Percentiles rank a stretch among this genome's conserved stretches.
phyloP scores from a whole-genome alignment of 805 yeast genomes.

The Diddensiella santjacobensis region DNA sequence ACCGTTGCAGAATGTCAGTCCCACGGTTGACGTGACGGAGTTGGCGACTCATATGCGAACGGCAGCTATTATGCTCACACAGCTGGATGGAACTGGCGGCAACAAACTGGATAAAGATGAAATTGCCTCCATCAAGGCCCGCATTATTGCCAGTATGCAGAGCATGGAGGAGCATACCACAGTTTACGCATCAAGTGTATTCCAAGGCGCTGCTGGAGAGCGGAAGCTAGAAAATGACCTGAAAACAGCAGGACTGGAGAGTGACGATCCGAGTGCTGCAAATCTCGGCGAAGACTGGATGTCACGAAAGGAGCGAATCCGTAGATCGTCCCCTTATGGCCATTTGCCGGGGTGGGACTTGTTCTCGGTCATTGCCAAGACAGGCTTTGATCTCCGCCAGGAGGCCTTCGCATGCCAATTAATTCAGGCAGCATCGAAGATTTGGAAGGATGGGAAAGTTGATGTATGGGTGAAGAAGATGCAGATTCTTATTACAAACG shows the following conservation, averaged over 20 bases:
- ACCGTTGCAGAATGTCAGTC: conserved; percentile 8
- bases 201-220: conserved; percentile 77
- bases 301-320: conserved; percentile 72
- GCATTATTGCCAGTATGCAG: conserved; percentile 71
- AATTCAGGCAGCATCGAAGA: conserved; percentile 77
- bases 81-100: conserved; percentile 58
- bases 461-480: conserved; percentile 89
- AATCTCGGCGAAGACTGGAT: conserved; percentile 93
- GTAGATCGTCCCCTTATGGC: conserved; percentile 75
- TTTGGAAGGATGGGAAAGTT: conserved; percentile 70
- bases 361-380: conserved; percentile 92
- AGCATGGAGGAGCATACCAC: conserved; percentile 60
- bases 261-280: conserved; percentile 43
- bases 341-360: conserved; percentile 90
- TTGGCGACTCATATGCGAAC: conserved; percentile 92
- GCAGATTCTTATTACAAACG: conserved; percentile 88
- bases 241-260: conserved; percentile 51
- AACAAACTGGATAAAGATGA: conserved; percentile 49
- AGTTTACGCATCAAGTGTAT: conserved; percentile 46
- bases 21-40: conserved; percentile 41
- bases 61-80: conserved; percentile 92
- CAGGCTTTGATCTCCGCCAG: conserved; percentile 93
- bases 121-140: conserved; percentile 60
- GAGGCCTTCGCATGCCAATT: conserved; percentile 97
- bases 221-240: conserved; percentile 89